Base-by-base conservation (phyloP, 2,329 filamentous ascomycete species). In the Plenodomus biglobosus region DNA sequence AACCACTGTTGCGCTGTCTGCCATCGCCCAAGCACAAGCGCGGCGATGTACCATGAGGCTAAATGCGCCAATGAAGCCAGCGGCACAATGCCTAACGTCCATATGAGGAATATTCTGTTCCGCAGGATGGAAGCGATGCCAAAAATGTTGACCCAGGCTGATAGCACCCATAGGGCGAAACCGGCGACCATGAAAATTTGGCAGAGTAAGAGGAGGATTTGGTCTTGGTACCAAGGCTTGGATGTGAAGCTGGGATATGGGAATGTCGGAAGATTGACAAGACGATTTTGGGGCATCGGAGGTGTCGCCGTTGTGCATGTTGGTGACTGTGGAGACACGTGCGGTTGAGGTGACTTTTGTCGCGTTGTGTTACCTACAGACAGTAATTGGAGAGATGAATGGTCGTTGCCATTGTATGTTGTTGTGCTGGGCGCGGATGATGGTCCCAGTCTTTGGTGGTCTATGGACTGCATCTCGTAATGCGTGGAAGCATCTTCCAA, bases 31-130 rank as follows among this genome's bases (percentile, higher is more conserved):
- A 55, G 42, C 7, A 59, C 11, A 22, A 50, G 44, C 2, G 50
- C 55, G 1, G 44, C 50, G 0, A 55, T 1, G 24, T 55, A 59
- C 62, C 56, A 65, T 2, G 49, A 27, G 11, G 38, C 19, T 16
- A 65, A 22, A 45, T 64, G 59, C 1, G 59, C 7, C 3, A 62
- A 38, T 5, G 47, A 53, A 3, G 48, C 45, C n/a, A 51, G 38
- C 1, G 62, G 62, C 15, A 64, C 44, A 13, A 60, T 40, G 2
- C 18, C 56, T 15, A 62, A 48, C 0, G 56, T 43, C 55, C 55
- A 64, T 8, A 59, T 54, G 2, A 64, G 34, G 36, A 64, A 64
- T 8, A 65, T 18, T 6, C 52, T 46, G 30, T 44, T 56, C 2
- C 53, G 47, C 8, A 65, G 48, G 8, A 65, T 54, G 10, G 44